Percentiles rank a stretch among this genome's conserved stretches.
Evolutionary conservation across 1,139 yeast genomes (phyloP).

Genomic region (Diutina pseudorugosa): DNA sequence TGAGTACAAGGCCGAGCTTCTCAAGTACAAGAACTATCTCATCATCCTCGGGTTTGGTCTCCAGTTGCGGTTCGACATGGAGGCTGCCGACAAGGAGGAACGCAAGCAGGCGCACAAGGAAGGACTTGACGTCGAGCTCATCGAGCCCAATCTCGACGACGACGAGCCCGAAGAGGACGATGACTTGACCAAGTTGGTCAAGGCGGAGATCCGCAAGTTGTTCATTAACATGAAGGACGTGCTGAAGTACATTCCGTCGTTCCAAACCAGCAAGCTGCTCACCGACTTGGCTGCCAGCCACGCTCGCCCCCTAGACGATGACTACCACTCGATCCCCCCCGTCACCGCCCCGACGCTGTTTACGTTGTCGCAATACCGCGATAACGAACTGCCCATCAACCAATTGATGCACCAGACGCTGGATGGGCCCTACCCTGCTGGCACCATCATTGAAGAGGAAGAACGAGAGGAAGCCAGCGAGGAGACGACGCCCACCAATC

Average conservation of each 20-base stretch:
- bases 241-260: conserved; percentile 27
- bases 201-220: conserved; percentile 24
- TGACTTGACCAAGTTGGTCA: conserved; percentile 24
- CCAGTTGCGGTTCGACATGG: conserved; percentile 32
- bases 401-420: conserved; percentile 6
- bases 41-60: conserved; percentile 36
- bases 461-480: conserved; percentile 4
- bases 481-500: conserved; percentile 4
- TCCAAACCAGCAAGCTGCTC: conserved; percentile 22
- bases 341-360: conserved; percentile 4
- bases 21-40: conserved; percentile 34
- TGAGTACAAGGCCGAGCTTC: conserved; percentile 32
- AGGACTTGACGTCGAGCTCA: conserved; percentile 7
- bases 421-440: conserved; percentile 7
- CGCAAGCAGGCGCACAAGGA: conserved; percentile 5
- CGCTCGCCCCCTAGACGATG: conserved; percentile 6
- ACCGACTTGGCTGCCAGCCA: conserved; percentile 17
- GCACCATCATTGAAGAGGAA: not conserved
- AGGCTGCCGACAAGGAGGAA: conserved; percentile 19
- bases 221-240: conserved; percentile 12
- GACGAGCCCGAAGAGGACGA: conserved; percentile 12
- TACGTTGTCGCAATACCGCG: conserved; percentile 1
- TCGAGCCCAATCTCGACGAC: conserved; percentile 6
- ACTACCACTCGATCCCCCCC: conserved; percentile 5
- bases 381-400: conserved; percentile 7